phyloP scores from a whole-genome alignment of 257 asterid species.

The Ligustrum vulgare region DNA sequence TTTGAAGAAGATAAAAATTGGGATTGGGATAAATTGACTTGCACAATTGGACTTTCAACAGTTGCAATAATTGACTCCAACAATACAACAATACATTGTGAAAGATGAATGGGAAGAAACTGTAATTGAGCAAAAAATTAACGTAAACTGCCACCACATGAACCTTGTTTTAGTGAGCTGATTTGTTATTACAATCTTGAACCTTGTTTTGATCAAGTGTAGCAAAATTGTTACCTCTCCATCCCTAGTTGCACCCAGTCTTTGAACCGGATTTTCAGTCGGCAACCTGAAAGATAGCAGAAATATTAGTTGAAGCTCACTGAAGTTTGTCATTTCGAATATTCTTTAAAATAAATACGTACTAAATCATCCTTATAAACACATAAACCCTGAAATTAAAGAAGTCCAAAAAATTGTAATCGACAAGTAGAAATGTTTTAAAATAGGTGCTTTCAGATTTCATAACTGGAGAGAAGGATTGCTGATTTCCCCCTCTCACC shows the following conservation, averaged over 20 bases:
- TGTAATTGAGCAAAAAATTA: no score
- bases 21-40: no score
- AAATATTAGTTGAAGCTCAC: constrained; percentile 17
- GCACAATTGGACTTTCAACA: no score
- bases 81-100: no score
- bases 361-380: neutral
- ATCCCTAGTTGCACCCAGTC: constrained; percentile 90
- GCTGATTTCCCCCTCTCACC: neutral
- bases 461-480: neutral
- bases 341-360: constrained; percentile 6
- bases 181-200: constrained; percentile 9
- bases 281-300: constrained; percentile 58
- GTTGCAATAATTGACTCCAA: no score
- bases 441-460: neutral
- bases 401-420: neutral
- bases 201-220: neutral
- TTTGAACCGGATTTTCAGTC: constrained; percentile 82
- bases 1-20: no score
- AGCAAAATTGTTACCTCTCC: constrained; percentile 56
- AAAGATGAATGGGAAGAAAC: no score
- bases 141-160: no score
- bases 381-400: neutral
- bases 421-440: neutral
- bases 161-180: constrained; percentile 15
- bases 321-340: constrained; percentile 7